Evolutionary conservation across 371 early-diverging fungal species (phyloP), one percentile per base, ranked within the genome.

Genomic region (Apophysomyces ossiformis): DNA sequence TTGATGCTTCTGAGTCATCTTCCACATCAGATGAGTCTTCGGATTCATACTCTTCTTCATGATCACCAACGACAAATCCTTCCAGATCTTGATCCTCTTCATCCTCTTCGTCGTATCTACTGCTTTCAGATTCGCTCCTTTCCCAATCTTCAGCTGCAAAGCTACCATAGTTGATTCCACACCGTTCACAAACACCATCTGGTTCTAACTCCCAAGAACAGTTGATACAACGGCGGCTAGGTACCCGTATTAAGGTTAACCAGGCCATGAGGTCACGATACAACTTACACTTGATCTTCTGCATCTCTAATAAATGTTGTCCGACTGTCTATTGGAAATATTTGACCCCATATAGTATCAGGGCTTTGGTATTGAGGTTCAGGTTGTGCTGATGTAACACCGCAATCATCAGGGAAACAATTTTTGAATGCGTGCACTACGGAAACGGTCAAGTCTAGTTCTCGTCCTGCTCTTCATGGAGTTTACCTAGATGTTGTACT

Each of bases 271-370:
- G 16, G 0, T 16, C 18, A 47, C 0, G 21, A 36, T 37, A 9
- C 1, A 63, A 57, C 43, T 44, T 64, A 64, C 64, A 64, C 64
- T 12, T 36, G 36, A 44, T 64, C 64, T 15, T 64, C 58, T 35
- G 37, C 58, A 64, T 64, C 64, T 5, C 41, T 57, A 5, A 64
- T 57, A 45, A 21, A 58, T 4, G 36, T 35, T 26, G 32, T 37
- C 9, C 45, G 16, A 5, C 35, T 43, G 8, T 36, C 16, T n/a
- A 41, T 36, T n/a, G 64, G 44, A 18, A 64, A 64, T 7, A 64
- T 16, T 5, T 36, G 36, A 7, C 44, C 58, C 36, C 57, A 44
- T 5, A 41, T 18, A 5, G 13, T 32, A 12, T 64, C 64, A 43
- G 45, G 58, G 13, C 57, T 26, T 57, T 57, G 64, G 41, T 58